These are phyloP conservation scores for Penicillium paxilli DNA, from an alignment of 495 filamentous ascomycete species.

Conservation along the genomic window DNA sequence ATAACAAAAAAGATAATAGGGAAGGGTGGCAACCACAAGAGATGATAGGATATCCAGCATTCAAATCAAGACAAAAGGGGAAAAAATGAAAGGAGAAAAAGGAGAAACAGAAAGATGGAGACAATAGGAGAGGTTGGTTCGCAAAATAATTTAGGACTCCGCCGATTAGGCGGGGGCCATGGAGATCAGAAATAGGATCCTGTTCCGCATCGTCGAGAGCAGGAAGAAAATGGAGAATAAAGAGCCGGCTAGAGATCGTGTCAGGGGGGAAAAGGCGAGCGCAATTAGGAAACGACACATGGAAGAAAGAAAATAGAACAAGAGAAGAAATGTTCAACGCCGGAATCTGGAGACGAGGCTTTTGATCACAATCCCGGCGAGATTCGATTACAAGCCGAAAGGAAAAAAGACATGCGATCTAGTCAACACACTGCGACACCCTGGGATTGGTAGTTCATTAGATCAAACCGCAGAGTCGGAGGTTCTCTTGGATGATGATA, in stretches of 20 bases:
- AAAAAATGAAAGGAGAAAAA: constrained; percentile 16
- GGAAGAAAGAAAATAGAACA: constrained; percentile 16
- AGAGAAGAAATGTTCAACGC: constrained; percentile 44
- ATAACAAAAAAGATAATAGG: constrained; percentile 6
- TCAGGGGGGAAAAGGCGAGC: constrained; percentile 27
- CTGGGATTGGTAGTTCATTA: constrained; percentile 52
- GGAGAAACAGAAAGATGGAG: constrained; percentile 6
- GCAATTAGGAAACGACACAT: constrained; percentile 29
- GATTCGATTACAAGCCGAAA: constrained; percentile 27
- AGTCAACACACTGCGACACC: constrained; percentile 34
- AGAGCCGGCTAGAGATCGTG: constrained; percentile 48
- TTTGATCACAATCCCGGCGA: constrained; percentile 29
- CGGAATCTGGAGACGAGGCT: constrained; percentile 37
- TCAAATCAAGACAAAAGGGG: constrained; percentile 30
- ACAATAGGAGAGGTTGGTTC: constrained; percentile 11
- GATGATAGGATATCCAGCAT: constrained; percentile 48
- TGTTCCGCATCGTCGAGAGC: constrained; percentile 43
- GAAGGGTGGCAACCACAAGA: constrained; percentile 26
- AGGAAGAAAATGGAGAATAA: constrained; percentile 16
- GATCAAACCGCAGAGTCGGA: constrained; percentile 96
- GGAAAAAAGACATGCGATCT: constrained; percentile 40
- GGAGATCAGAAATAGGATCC: constrained; percentile 19
- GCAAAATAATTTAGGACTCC: not conserved
- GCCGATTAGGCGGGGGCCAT: not conserved
- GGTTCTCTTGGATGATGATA: constrained; percentile 99